Evolutionary conservation across 2,329 filamentous ascomycete genomes (phyloP).

Genomic region (Apiospora kogelbergensis): DNA sequence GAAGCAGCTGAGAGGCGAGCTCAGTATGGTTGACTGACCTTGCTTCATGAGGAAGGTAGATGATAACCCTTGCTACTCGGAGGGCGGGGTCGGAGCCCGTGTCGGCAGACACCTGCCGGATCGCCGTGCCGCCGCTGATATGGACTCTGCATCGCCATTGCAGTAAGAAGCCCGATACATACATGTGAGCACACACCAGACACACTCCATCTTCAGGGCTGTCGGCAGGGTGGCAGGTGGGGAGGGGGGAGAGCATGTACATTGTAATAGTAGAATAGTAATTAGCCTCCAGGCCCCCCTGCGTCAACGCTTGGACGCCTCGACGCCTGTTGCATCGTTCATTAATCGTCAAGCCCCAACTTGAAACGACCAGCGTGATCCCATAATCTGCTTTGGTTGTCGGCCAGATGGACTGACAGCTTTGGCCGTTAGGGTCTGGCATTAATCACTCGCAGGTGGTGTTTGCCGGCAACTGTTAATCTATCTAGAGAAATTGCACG

Average conservation of each 20-base stretch:
- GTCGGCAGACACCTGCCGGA: neutral
- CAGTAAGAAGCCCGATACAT: too few relatives aligned
- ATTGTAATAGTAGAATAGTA: too few relatives aligned
- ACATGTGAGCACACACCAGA: neutral
- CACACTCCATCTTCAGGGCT: neutral
- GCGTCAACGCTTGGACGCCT: neutral
- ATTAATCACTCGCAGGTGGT: neutral
- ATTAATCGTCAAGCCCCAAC: neutral
- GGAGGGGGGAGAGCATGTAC: too few relatives aligned
- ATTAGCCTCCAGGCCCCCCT: neutral
- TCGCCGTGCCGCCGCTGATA: neutral
- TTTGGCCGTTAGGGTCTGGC: neutral
- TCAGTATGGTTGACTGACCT: neutral
- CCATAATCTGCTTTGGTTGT: neutral
- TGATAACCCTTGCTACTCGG: neutral
- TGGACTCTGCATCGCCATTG: too few relatives aligned
- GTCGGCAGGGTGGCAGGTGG: neutral
- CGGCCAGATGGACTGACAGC: neutral
- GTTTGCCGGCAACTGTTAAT: neutral
- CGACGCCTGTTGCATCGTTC: neutral
- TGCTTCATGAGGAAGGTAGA: neutral
- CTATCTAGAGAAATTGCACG: neutral
- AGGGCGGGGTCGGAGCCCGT: neutral
- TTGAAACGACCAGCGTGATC: neutral
- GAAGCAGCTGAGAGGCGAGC: neutral